Evolutionary conservation across 805 yeast species (phyloP).

Genomic region (Cyberlindnera maritima): DNA sequence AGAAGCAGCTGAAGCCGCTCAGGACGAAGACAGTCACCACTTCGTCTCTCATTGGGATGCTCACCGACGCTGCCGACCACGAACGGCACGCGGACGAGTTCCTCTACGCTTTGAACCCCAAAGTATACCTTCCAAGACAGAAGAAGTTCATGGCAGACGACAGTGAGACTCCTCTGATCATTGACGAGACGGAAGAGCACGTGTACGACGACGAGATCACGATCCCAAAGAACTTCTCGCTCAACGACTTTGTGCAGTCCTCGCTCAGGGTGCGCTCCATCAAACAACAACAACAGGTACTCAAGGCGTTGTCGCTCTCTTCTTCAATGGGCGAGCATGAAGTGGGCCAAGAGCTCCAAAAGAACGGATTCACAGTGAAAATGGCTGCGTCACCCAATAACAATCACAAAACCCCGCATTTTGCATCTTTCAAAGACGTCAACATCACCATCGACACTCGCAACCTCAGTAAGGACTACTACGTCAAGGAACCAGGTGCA

Average conservation of each 20-base stretch:
- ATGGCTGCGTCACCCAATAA: neutral
- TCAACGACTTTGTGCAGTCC: conserved; percentile 8
- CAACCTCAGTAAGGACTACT: conserved; percentile 3
- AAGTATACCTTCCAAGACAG: conserved; percentile 10
- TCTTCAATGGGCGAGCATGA: neutral
- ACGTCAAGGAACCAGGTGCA: conserved; percentile 7
- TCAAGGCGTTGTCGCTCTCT: neutral
- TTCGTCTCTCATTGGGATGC: conserved; percentile 7
- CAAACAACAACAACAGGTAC: conserved; percentile 2
- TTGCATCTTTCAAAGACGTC: conserved; percentile 4
- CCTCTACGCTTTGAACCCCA: conserved; percentile 3
- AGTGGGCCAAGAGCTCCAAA: neutral
- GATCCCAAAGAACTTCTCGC: conserved; percentile 7
- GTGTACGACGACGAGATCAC: conserved; percentile 8
- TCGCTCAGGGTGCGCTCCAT: conserved; percentile 10
- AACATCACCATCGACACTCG: conserved; percentile 4
- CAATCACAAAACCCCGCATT: neutral
- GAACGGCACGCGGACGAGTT: conserved; percentile 8
- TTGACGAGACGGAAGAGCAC: conserved; percentile 6
- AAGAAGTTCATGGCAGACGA: neutral
- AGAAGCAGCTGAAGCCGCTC: neutral
- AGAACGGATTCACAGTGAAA: neutral
- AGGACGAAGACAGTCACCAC: conserved; percentile 2
- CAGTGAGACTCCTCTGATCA: conserved; percentile 3
- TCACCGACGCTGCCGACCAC: conserved; percentile 5